phyloP scores from a whole-genome alignment of 768 basidiomycete genomes.

The Russula ochroleuca region DNA sequence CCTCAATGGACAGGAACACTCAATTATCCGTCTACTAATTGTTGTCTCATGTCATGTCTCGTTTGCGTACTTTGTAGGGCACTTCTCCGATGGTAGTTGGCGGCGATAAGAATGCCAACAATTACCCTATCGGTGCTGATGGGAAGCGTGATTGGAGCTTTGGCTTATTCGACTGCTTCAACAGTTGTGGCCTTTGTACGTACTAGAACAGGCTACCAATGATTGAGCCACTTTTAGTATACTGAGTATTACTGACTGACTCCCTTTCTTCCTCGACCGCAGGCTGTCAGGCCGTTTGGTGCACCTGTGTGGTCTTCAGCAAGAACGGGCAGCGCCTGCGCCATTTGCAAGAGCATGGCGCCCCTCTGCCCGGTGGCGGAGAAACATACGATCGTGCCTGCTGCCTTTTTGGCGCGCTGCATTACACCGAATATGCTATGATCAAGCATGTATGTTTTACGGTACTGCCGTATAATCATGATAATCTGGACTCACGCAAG shows the following conservation, averaged over 20 bases:
- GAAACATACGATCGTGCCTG: constrained; percentile 38
- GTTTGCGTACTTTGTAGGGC: neutral
- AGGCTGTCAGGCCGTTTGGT: constrained; percentile 39
- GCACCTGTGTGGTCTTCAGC: constrained; percentile 42
- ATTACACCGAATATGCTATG: constrained; percentile 33
- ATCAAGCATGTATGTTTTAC: constrained; percentile 37
- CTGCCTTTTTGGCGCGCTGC: constrained; percentile 36
- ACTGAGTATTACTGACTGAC: neutral
- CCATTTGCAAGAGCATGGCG: constrained; percentile 36
- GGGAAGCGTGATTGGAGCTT: constrained; percentile 37
- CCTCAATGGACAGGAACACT: too few species aligned
- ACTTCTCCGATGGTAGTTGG: constrained; percentile 1
- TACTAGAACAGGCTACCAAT: too few species aligned
- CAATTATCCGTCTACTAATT: too few species aligned
- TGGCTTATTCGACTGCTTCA: constrained; percentile 31
- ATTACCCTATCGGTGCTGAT: constrained; percentile 27
- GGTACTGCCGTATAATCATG: too few species aligned
- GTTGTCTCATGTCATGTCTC: neutral
- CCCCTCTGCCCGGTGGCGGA: constrained; percentile 39
- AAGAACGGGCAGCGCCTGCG: constrained; percentile 41
- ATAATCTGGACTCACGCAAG: neutral
- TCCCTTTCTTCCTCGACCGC: neutral
- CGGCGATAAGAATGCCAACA: constrained; percentile 29
- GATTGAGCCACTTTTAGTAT: neutral
- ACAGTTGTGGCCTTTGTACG: neutral